Percentiles rank a stretch among this genome's conserved stretches.
These are phyloP conservation scores for Terana coerulea DNA, from an alignment of 768 basidiomycete species.

Conservation along the genomic window DNA sequence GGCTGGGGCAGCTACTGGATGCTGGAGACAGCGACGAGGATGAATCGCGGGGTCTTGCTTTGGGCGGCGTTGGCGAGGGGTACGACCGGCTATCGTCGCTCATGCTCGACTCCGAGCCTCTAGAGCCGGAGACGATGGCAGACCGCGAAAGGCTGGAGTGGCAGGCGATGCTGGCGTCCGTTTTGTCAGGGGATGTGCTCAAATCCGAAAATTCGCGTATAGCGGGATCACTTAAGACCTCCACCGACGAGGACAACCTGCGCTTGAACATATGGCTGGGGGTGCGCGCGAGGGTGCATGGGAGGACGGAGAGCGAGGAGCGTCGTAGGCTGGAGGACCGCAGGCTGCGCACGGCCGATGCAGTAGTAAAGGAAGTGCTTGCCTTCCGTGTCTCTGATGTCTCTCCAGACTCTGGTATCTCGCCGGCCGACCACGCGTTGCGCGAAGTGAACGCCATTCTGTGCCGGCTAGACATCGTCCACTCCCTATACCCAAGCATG, in stretches of 20 bases:
- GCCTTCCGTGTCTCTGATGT: slow-evolving; percentile 61
- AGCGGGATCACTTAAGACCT: slow-evolving; percentile 69
- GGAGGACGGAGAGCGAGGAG: slow-evolving; percentile 79
- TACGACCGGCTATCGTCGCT: slow-evolving; percentile 50
- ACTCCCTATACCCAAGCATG: slow-evolving; percentile 82
- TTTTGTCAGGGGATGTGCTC: slow-evolving; percentile 90
- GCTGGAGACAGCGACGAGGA: slow-evolving; percentile 79
- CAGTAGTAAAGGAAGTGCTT: slow-evolving; percentile 79
- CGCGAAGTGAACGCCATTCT: slow-evolving; percentile 64
- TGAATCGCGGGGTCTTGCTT: slow-evolving; percentile 42
- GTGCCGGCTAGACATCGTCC: slow-evolving; percentile 72
- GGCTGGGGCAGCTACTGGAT: slow-evolving; percentile 62
- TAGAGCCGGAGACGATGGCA: slow-evolving; percentile 64
- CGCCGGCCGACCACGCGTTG: slow-evolving; percentile 43
- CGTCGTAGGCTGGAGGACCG: slow-evolving; percentile 77
- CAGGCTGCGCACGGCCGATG: slow-evolving; percentile 74
- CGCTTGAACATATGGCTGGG: slow-evolving; percentile 84
- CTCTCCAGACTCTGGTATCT: slow-evolving; percentile 30
- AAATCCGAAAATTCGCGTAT: slow-evolving; percentile 94
- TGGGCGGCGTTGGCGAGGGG: slow-evolving; percentile 40
- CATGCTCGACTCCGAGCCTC: slow-evolving; percentile 57
- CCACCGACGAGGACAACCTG: slow-evolving; percentile 63
- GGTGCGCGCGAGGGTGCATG: slow-evolving; percentile 82
- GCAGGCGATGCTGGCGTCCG: slow-evolving; percentile 94
- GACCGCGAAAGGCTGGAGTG: slow-evolving; percentile 87